Evolutionary conservation across 441 rosid species (phyloP).

Genomic region (Brassica hybrid): DNA sequence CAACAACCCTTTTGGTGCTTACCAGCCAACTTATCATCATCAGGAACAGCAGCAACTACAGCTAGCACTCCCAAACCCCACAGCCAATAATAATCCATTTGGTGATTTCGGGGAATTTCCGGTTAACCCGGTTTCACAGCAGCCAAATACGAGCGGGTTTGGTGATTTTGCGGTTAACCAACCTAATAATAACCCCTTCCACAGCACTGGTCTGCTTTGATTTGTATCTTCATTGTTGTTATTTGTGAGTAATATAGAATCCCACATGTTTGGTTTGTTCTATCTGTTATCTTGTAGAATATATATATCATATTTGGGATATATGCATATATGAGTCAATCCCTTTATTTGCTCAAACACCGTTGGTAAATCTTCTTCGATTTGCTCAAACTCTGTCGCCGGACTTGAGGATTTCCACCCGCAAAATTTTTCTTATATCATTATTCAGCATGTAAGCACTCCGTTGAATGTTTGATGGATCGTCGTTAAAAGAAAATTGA

Average conservation of each 20-base stretch:
- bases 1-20: conserved; percentile 78
- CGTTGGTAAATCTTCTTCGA: no score
- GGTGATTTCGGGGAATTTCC: conserved; percentile 75
- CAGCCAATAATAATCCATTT: conserved; percentile 65
- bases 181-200: conserved; percentile 80
- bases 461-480: no score
- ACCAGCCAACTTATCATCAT: conserved; percentile 64
- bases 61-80: conserved; percentile 37
- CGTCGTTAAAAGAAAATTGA: no score
- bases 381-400: no score
- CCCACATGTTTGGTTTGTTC: conserved; percentile 37
- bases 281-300: conserved; percentile 30
- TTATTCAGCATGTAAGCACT: no score
- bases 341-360: no score
- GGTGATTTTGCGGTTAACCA: conserved; percentile 64
- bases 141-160: conserved; percentile 49
- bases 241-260: conserved; percentile 29
- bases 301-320: conserved; percentile 37
- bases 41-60: conserved; percentile 55
- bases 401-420: no score
- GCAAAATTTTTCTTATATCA: no score
- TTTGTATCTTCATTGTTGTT: conserved; percentile 37
- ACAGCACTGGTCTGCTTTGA: conserved; percentile 76
- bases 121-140: conserved; percentile 48
- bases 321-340: no score